Conservation (phyloP, 2,329 filamentous ascomycete genomes). For the Arachnomyces sp. region DNA sequence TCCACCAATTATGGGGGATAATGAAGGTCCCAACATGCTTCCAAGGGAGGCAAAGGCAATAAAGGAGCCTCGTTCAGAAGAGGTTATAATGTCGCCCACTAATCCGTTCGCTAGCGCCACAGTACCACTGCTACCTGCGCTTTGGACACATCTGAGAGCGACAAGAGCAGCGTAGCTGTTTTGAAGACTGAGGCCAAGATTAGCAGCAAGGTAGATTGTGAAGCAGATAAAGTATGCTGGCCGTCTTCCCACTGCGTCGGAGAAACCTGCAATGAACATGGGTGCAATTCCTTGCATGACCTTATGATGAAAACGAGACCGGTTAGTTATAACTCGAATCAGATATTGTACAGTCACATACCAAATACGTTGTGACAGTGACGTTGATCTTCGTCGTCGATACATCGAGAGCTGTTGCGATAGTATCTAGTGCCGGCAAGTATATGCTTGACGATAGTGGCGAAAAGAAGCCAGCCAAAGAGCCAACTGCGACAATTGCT, state of each 20-base stretch:
- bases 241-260: conserved; percentile 54
- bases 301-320: background rate
- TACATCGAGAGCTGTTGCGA: conserved; percentile 33
- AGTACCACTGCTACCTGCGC: conserved; percentile 58
- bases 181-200: conserved; percentile 55
- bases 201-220: conserved; percentile 50
- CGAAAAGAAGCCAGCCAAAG: conserved; percentile 15
- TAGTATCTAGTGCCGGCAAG: conserved; percentile 28
- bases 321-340: no score
- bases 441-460: conserved; percentile 30
- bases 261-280: conserved; percentile 54
- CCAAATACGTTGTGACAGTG: conserved; percentile 45
- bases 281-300: conserved; percentile 51
- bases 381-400: conserved; percentile 41
- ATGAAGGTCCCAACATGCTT: conserved; percentile 16
- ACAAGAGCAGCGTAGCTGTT: conserved; percentile 52
- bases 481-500: no score
- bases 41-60: conserved; percentile 24
- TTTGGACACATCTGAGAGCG: conserved; percentile 56
- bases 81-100: conserved; percentile 63
- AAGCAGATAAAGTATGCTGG: conserved; percentile 55
- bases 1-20: conserved; percentile 25
- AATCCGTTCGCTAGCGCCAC: conserved; percentile 65
- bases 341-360: conserved; percentile 11
- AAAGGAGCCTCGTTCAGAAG: conserved; percentile 55